phyloP scores from a whole-genome alignment of 2,329 filamentous ascomycete species.

The Aspergillus sp. region DNA sequence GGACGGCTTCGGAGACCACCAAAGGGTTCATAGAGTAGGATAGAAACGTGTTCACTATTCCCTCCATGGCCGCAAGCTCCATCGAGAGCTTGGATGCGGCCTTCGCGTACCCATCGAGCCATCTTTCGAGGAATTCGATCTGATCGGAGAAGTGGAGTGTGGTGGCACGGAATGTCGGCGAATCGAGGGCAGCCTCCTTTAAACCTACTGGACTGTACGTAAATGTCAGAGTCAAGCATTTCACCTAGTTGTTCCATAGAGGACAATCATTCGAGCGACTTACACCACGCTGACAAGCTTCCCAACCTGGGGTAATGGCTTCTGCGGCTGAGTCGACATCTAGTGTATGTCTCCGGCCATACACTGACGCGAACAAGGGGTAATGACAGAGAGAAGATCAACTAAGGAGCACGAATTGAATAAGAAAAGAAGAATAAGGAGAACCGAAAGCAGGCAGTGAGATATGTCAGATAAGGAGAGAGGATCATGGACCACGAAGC shows the following conservation, averaged over 20 bases:
- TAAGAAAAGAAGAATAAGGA: constrained; percentile 3
- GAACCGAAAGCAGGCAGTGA: constrained; percentile 14
- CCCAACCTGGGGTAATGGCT: constrained; percentile 41
- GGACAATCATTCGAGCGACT: constrained; percentile 16
- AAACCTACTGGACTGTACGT: constrained; percentile 70
- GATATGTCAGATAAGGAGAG: constrained; percentile 17
- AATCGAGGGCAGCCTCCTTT: constrained; percentile 94
- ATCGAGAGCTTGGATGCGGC: constrained; percentile 61
- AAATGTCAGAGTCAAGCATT: constrained; percentile 12
- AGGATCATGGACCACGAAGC: constrained; percentile 12
- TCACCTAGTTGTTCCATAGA: not conserved
- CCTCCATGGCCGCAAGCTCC: constrained; percentile 73
- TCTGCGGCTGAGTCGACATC: constrained; percentile 42
- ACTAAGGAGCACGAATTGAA: constrained; percentile 3
- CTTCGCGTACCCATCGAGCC: constrained; percentile 74
- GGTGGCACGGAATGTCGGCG: constrained; percentile 88
- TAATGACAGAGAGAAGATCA: constrained; percentile 5
- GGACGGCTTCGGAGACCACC: constrained; percentile 74
- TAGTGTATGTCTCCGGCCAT: constrained; percentile 39
- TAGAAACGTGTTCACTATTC: constrained; percentile 74
- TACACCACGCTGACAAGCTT: constrained; percentile 49
- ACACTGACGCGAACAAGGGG: constrained; percentile 25
- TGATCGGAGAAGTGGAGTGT: constrained; percentile 87
- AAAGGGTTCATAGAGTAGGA: constrained; percentile 71
- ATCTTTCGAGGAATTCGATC: constrained; percentile 85